Evolutionary conservation across 768 basidiomycete species (phyloP).

Genomic region (Leccinellum rugosiceps): DNA sequence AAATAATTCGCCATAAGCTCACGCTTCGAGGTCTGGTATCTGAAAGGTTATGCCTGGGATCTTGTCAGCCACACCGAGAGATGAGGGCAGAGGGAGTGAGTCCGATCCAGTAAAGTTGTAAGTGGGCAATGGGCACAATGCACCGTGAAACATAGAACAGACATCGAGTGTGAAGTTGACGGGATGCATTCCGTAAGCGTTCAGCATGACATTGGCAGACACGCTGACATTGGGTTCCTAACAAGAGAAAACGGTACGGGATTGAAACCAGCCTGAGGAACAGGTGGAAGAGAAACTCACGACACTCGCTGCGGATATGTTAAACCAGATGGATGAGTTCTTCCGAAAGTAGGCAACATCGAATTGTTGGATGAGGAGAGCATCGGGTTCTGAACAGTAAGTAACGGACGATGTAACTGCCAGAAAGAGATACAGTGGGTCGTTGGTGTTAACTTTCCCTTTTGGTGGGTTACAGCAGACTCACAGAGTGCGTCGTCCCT

Average conservation of each 20-base stretch:
- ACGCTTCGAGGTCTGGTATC: slow-evolving; percentile 89
- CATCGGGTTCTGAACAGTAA: slow-evolving; percentile 79
- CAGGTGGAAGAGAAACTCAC: slow-evolving; percentile 44
- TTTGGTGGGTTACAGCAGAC: slow-evolving; percentile 27
- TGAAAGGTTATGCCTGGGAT: slow-evolving; percentile 81
- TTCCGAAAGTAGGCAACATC: slow-evolving; percentile 66
- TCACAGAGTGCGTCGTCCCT: slow-evolving; percentile 59
- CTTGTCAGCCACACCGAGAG: slow-evolving; percentile 49
- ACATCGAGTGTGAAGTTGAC: slow-evolving; percentile 86
- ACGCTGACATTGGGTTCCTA: slow-evolving; percentile 78
- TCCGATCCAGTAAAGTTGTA: slow-evolving; percentile 89
- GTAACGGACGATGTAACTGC: slow-evolving; percentile 85
- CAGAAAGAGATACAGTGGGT: slow-evolving; percentile 4
- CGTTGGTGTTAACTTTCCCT: not conserved
- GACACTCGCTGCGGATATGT: slow-evolving; percentile 83
- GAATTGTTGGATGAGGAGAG: slow-evolving; percentile 75
- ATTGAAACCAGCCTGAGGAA: slow-evolving; percentile 1
- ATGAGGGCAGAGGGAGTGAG: slow-evolving; percentile 59
- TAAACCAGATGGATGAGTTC: slow-evolving; percentile 78
- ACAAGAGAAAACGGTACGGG: slow-evolving; percentile 10
- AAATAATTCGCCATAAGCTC: slow-evolving; percentile 2
- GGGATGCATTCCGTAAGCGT: slow-evolving; percentile 83
- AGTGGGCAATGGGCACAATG: slow-evolving; percentile 76
- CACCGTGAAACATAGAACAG: slow-evolving; percentile 73
- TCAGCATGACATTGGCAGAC: slow-evolving; percentile 75